Evolutionary conservation across 352 stramenopile genomes (phyloP).

Genomic region (Phytophthora aleatoria): DNA sequence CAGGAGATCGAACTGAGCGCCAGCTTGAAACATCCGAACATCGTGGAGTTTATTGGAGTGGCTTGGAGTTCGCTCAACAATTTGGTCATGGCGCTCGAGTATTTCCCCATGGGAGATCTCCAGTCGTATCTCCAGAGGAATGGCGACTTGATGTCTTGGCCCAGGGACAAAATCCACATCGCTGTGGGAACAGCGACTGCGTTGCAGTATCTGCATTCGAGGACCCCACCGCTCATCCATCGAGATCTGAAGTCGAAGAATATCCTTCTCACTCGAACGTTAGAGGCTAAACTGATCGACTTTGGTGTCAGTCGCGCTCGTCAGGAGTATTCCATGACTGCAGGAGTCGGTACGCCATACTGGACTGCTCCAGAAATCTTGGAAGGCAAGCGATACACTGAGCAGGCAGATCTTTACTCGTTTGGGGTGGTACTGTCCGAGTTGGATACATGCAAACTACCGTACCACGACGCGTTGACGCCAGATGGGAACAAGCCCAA

Average conservation of each 20-base stretch:
- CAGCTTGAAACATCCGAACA: slow-evolving; percentile 37
- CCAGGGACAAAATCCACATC: slow-evolving; percentile 42
- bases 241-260: slow-evolving; percentile 54
- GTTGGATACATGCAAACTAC: slow-evolving; percentile 44
- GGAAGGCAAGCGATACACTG: slow-evolving; percentile 50
- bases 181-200: slow-evolving; percentile 38
- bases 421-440: slow-evolving; percentile 62
- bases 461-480: slow-evolving; percentile 18
- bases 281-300: slow-evolving; percentile 50
- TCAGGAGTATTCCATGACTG: slow-evolving; percentile 39
- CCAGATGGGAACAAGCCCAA: not conserved
- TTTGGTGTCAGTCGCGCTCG: slow-evolving; percentile 48
- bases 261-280: slow-evolving; percentile 41
- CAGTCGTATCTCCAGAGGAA: slow-evolving; percentile 39
- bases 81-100: slow-evolving; percentile 50
- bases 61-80: slow-evolving; percentile 51
- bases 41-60: slow-evolving; percentile 44
- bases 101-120: slow-evolving; percentile 45
- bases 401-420: slow-evolving; percentile 72
- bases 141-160: slow-evolving; percentile 29
- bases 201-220: slow-evolving; percentile 48
- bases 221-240: slow-evolving; percentile 45
- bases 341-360: slow-evolving; percentile 52
- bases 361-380: slow-evolving; percentile 76
- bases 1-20: slow-evolving; percentile 44